phyloP scores from a whole-genome alignment of 805 yeast genomes.

The Candida stauntonica region DNA sequence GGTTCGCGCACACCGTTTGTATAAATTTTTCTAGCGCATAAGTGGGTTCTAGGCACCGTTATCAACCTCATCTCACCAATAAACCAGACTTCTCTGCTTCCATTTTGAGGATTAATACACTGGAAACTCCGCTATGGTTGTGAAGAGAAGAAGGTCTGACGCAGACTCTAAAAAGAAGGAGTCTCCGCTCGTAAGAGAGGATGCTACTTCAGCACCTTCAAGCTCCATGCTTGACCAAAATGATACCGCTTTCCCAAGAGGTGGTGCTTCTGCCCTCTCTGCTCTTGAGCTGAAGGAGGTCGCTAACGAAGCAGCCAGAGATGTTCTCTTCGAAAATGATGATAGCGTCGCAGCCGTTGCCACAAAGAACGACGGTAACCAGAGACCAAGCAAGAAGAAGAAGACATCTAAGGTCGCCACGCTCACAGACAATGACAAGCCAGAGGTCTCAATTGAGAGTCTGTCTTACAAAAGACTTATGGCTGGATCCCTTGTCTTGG shows the following conservation, averaged over 20 bases:
- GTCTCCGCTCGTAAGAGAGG: conserved; percentile 38
- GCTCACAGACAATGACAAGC: conserved; percentile 24
- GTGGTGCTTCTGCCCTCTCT: conserved; percentile 82
- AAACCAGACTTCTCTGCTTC: not conserved
- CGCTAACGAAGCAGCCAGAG: conserved; percentile 86
- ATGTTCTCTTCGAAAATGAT: conserved; percentile 61
- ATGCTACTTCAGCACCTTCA: conserved; percentile 34
- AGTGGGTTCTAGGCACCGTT: conserved; percentile 1
- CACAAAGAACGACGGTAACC: conserved; percentile 12
- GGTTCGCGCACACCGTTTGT: conserved; percentile 20
- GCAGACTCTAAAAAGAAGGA: conserved; percentile 31
- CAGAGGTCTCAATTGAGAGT: conserved; percentile 51
- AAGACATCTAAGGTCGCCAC: conserved; percentile 30
- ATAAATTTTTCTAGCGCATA: conserved; percentile 14
- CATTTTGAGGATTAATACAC: not conserved
- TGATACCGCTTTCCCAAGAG: conserved; percentile 78
- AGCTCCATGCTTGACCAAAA: conserved; percentile 34
- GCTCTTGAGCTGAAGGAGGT: conserved; percentile 91
- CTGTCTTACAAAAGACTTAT: conserved; percentile 57
- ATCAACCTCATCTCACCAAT: not conserved
- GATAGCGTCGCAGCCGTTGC: conserved; percentile 29
- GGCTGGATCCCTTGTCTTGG: conserved; percentile 73
- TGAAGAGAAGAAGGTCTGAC: conserved; percentile 48
- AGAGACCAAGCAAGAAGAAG: conserved; percentile 39
- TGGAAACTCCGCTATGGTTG: conserved; percentile 12